A percentile compares a stretch with the other conserved stretches of the same genome.
Conservation (phyloP, 2,329 filamentous ascomycete species). For the Monosporascus sp. region DNA sequence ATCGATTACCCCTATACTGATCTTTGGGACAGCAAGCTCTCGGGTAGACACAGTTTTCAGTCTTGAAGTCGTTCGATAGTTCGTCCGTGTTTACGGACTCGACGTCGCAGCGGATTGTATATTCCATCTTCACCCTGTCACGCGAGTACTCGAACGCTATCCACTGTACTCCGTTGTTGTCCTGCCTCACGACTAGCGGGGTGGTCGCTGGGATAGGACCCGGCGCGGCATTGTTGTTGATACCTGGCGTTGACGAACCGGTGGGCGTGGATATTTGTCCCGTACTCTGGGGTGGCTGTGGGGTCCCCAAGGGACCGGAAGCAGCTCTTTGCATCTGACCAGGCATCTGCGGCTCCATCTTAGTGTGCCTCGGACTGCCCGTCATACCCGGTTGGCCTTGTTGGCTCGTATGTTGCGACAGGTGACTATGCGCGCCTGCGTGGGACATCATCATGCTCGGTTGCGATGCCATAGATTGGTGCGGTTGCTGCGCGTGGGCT, state of each 20-base stretch:
- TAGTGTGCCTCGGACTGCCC: constrained; percentile 55
- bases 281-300: constrained; percentile 39
- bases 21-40: constrained; percentile 93
- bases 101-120: constrained; percentile 96
- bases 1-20: constrained; percentile 89
- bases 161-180: constrained; percentile 96
- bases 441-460: constrained; percentile 64
- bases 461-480: constrained; percentile 58
- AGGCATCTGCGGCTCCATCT: constrained; percentile 58
- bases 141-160: constrained; percentile 98
- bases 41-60: constrained; percentile 96
- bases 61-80: constrained; percentile 84
- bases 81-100: constrained; percentile 92
- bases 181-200: constrained; percentile 86
- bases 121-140: constrained; percentile 98
- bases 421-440: constrained; percentile 49
- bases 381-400: constrained; percentile 51
- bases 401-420: constrained; percentile 54
- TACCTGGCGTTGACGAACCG: constrained; percentile 42
- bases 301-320: constrained; percentile 42
- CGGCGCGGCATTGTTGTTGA: constrained; percentile 86
- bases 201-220: constrained; percentile 96
- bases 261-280: constrained; percentile 39
- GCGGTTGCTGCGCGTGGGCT: constrained; percentile 50
- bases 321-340: constrained; percentile 56